Conservation (phyloP, 176 grass and related monocot species). For the Oryza meyeriana region DNA sequence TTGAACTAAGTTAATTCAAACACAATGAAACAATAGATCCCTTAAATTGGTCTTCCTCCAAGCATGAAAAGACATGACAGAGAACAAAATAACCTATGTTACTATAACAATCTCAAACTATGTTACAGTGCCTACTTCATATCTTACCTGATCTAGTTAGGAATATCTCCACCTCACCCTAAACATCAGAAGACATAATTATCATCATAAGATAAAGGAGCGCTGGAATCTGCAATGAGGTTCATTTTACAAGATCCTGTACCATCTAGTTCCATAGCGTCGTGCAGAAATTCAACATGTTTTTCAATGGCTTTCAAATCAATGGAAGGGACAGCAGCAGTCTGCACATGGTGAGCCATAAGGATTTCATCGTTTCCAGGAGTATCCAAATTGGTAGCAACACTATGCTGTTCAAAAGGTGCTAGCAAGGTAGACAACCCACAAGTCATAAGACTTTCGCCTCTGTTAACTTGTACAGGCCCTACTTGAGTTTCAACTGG, state of each 20-base stretch:
- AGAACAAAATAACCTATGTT: neutral
- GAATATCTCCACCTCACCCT: conserved; percentile 30
- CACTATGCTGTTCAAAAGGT: neutral
- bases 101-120: too few species aligned
- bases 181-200: too few species aligned
- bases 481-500: conserved; percentile 1
- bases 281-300: conserved; percentile 7
- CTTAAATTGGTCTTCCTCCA: neutral
- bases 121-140: conserved; percentile 12
- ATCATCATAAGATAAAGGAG: conserved; percentile 21
- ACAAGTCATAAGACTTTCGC: conserved; percentile 7
- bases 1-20: neutral
- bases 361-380: neutral
- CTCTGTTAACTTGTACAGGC: conserved; percentile 5
- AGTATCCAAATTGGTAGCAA: neutral
- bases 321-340: neutral
- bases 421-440: neutral
- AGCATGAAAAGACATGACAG: neutral
- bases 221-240: neutral
- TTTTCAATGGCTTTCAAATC: neutral
- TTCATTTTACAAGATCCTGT: conserved; percentile 5
- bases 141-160: conserved; percentile 46
- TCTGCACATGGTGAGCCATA: conserved; percentile 17
- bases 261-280: conserved; percentile 41
- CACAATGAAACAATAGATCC: neutral